Percentiles rank a stretch among this genome's conserved stretches.
Evolutionary conservation across 2,329 filamentous ascomycete species (phyloP).

Genomic region (Fusarium musae): DNA sequence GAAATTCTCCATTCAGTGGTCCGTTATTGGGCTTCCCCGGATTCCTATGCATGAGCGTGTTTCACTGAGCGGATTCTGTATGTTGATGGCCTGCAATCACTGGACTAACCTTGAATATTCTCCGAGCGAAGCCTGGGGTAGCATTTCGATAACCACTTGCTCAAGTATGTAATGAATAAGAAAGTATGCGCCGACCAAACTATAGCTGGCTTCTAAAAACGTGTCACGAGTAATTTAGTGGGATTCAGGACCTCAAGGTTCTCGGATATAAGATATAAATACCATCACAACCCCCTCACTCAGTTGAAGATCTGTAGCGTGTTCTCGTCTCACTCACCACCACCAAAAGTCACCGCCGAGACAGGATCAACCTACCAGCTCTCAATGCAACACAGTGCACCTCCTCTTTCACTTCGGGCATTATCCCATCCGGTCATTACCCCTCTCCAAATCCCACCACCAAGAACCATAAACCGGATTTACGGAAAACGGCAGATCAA

Average conservation of each 20-base stretch:
- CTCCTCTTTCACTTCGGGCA: not conserved
- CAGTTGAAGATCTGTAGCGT: not conserved
- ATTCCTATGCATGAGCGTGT: not conserved
- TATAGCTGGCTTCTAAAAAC: not conserved
- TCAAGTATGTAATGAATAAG: not conserved
- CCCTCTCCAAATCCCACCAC: conserved; percentile 18
- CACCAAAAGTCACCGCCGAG: not conserved
- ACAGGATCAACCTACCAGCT: not conserved
- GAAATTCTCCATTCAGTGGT: not conserved
- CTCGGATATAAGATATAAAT: not conserved
- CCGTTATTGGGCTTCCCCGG: not conserved
- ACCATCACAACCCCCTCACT: not conserved
- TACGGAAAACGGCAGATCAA: conserved; percentile 15
- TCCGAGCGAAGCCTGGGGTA: not conserved
- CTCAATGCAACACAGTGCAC: conserved; percentile 17
- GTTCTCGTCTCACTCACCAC: not conserved
- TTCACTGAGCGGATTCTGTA: not conserved
- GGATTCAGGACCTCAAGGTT: not conserved
- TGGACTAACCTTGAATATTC: not conserved
- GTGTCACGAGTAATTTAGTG: not conserved
- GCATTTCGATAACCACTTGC: not conserved
- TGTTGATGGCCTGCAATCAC: not conserved
- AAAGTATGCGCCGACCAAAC: not conserved
- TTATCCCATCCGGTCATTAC: conserved; percentile 1
- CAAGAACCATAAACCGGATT: not conserved